Percentiles rank a stretch among this genome's conserved stretches.
phyloP scores from a whole-genome alignment of 768 basidiomycete genomes.

The Podaxis sp. region DNA sequence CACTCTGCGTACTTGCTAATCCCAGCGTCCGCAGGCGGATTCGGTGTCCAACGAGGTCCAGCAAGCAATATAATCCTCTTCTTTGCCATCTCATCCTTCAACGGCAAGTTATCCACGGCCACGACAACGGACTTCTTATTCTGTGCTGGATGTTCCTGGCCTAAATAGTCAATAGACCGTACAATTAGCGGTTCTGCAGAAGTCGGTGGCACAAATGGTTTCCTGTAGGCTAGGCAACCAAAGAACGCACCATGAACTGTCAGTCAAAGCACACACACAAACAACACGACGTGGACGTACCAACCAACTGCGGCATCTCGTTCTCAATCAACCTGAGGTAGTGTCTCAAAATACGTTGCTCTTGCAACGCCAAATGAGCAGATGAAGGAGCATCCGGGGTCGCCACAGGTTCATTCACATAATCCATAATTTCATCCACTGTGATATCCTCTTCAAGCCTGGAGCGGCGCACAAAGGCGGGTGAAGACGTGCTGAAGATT shows the following conservation, averaged over 20 bases:
- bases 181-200: conserved; percentile 56
- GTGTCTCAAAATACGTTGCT: conserved; percentile 69
- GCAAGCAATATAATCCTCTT: conserved; percentile 89
- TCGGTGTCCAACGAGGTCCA: conserved; percentile 80
- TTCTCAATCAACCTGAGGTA: conserved; percentile 85
- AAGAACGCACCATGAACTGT: background rate
- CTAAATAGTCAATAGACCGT: conserved; percentile 72
- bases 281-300: conserved; percentile 33
- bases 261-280: conserved; percentile 1
- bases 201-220: conserved; percentile 71
- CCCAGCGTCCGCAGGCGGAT: conserved; percentile 69
- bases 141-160: conserved; percentile 68
- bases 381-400: conserved; percentile 63
- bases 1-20: conserved; percentile 41
- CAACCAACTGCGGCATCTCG: conserved; percentile 83
- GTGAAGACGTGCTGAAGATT: conserved; percentile 22
- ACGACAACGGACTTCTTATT: conserved; percentile 72
- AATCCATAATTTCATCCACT: conserved; percentile 37
- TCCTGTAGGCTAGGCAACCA: conserved; percentile 61
- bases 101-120: conserved; percentile 68
- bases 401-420: conserved; percentile 39
- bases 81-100: conserved; percentile 56
- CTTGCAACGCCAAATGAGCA: conserved; percentile 69
- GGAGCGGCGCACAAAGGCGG: conserved; percentile 29
- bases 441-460: conserved; percentile 36